These are phyloP conservation scores for Candida smagusa DNA, from an alignment of 1,139 yeast species.

Conservation along the genomic window DNA sequence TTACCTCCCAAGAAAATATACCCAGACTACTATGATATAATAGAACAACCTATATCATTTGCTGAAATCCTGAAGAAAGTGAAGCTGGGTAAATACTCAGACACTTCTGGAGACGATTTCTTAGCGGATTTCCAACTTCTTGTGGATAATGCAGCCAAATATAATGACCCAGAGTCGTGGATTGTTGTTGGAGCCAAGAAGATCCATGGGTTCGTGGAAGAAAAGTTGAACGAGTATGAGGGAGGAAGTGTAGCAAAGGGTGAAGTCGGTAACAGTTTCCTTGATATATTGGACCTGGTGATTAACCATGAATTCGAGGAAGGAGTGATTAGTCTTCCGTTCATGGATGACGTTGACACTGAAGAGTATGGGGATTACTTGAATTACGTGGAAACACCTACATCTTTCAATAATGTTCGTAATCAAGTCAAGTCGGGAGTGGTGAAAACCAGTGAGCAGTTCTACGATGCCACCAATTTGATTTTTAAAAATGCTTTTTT, in stretches of 20 bases:
- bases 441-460: slow-evolving; percentile 43
- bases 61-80: slow-evolving; percentile 57
- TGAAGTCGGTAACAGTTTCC: slow-evolving; percentile 11
- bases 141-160: slow-evolving; percentile 57
- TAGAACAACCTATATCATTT: slow-evolving; percentile 63
- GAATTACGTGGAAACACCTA: slow-evolving; percentile 52
- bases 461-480: slow-evolving; percentile 45
- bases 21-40: slow-evolving; percentile 77
- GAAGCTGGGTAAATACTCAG: slow-evolving; percentile 30
- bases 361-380: slow-evolving; percentile 60
- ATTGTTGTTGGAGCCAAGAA: slow-evolving; percentile 56
- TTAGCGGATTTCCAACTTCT: slow-evolving; percentile 54
- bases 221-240: slow-evolving; percentile 32
- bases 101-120: slow-evolving; percentile 35
- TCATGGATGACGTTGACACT: slow-evolving; percentile 53
- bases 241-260: slow-evolving; percentile 9
- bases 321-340: slow-evolving; percentile 52
- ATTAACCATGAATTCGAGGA: slow-evolving; percentile 41
- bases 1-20: slow-evolving; percentile 72
- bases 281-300: slow-evolving; percentile 31
- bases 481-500: slow-evolving; percentile 58
- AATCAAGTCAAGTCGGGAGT: slow-evolving; percentile 35
- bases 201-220: slow-evolving; percentile 41
- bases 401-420: slow-evolving; percentile 49
- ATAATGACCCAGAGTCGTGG: slow-evolving; percentile 60